Conservation (phyloP, 306 rosid genomes). For the Mucuna pruriens region DNA sequence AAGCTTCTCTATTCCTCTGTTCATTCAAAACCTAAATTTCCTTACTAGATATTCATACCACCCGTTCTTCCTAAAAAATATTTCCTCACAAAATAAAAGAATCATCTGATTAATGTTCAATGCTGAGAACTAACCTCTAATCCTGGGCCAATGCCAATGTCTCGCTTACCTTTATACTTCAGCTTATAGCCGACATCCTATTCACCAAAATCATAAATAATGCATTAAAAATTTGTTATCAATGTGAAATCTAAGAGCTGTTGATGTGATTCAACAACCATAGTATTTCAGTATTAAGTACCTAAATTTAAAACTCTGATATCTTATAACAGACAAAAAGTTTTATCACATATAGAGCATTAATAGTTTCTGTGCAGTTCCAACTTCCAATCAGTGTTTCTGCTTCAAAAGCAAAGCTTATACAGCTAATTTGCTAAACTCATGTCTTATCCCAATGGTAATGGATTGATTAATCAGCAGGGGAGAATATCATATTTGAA, state of each 20-base stretch:
- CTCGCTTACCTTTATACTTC: neutral
- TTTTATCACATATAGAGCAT: neutral
- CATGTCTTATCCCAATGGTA: neutral
- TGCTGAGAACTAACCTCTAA: neutral
- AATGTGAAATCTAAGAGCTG: neutral
- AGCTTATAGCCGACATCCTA: neutral
- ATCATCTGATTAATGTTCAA: neutral
- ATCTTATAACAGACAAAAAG: no score
- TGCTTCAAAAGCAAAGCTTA: slow-evolving; percentile 23
- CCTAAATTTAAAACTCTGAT: no score
- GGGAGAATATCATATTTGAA: neutral
- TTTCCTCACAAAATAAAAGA: neutral
- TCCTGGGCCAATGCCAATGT: neutral
- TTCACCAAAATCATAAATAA: neutral
- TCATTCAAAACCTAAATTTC: neutral
- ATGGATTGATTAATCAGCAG: neutral
- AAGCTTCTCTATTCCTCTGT: slow-evolving; percentile 2
- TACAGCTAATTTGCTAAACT: neutral
- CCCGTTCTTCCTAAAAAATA: neutral
- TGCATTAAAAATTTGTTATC: neutral
- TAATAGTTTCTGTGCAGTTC: neutral
- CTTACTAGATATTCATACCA: neutral
- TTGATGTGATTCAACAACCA: neutral
- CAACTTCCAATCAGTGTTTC: slow-evolving; percentile 16
- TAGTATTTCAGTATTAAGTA: neutral